Evolutionary conservation across 768 basidiomycete genomes (phyloP).

Genomic region (Suillus lakei): DNA sequence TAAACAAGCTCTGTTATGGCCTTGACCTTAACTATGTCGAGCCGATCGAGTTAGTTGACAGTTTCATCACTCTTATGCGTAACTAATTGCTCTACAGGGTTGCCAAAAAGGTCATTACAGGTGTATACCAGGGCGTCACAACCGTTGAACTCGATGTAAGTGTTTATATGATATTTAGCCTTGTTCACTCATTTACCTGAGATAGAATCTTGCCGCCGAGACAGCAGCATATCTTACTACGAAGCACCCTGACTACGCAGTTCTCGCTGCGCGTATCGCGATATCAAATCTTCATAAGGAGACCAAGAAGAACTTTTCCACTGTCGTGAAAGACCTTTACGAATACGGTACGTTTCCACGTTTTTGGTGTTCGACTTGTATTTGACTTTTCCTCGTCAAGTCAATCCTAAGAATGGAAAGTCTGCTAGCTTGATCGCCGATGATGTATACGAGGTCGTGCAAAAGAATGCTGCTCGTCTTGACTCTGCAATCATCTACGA

Average conservation of each 20-base stretch:
- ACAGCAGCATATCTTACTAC: constrained; percentile 98
- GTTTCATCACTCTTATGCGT: constrained; percentile 1
- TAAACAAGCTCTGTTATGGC: constrained; percentile 94
- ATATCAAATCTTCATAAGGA: constrained; percentile 99
- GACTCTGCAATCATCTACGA: constrained; percentile 98
- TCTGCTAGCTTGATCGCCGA: constrained; percentile 91
- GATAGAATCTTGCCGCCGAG: constrained; percentile 92
- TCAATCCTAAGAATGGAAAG: constrained; percentile 94
- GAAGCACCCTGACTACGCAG: constrained; percentile 96
- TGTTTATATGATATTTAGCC: constrained; percentile 15
- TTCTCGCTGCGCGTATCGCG: constrained; percentile 97
- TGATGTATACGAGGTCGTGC: constrained; percentile 81
- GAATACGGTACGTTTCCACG: constrained; percentile 66
- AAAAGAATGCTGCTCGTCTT: constrained; percentile 77
- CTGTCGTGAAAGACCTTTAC: constrained; percentile 90
- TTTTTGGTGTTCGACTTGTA: background rate
- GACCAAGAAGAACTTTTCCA: constrained; percentile 96
- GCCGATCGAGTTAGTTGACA: constrained; percentile 73
- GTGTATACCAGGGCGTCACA: constrained; percentile 94
- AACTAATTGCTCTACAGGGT: constrained; percentile 52
- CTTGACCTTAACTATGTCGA: constrained; percentile 92
- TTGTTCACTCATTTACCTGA: constrained; percentile 11
- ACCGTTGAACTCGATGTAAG: constrained; percentile 96
- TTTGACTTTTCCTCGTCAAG: constrained; percentile 38
- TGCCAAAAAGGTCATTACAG: constrained; percentile 90